Percentiles rank a stretch among this genome's conserved stretches.
phyloP scores from a whole-genome alignment of 371 early-diverging fungal genomes.

The Parasitella parasitica region DNA sequence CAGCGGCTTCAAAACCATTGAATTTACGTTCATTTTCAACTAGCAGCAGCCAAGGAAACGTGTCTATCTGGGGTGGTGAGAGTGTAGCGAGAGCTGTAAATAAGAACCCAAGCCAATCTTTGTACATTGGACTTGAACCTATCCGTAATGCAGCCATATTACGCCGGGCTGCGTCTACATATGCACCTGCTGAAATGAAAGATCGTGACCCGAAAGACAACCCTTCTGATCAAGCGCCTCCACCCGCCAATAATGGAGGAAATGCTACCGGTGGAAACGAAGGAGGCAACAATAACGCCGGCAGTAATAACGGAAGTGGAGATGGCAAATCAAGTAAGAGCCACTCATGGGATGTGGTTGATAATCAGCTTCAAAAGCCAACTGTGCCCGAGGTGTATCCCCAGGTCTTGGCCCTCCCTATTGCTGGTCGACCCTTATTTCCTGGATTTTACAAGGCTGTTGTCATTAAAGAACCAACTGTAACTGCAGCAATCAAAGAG shows the following conservation, averaged over 20 bases:
- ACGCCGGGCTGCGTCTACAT: slow-evolving; percentile 26
- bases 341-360: slow-evolving; percentile 40
- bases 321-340: slow-evolving; percentile 15
- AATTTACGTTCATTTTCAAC: slow-evolving; percentile 33
- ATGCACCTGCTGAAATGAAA: slow-evolving; percentile 18
- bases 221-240: slow-evolving; percentile 22
- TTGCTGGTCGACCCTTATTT: slow-evolving; percentile 91
- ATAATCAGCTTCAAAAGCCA: slow-evolving; percentile 69
- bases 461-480: slow-evolving; percentile 90
- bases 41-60: slow-evolving; percentile 22
- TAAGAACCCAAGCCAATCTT: slow-evolving; percentile 21
- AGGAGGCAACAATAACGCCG: slow-evolving; percentile 25
- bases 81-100: slow-evolving; percentile 24
- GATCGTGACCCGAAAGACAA: slow-evolving; percentile 42
- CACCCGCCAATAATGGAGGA: slow-evolving; percentile 7
- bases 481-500: slow-evolving; percentile 88
- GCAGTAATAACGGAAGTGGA: slow-evolving; percentile 18
- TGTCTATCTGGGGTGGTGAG: slow-evolving; percentile 44
- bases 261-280: slow-evolving; percentile 21
- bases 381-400: slow-evolving; percentile 87
- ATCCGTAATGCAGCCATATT: slow-evolving; percentile 31
- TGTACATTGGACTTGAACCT: slow-evolving; percentile 39
- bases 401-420: slow-evolving; percentile 90
- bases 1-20: slow-evolving; percentile 14
- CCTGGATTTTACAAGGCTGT: slow-evolving; percentile 98